phyloP scores from a whole-genome alignment of 306 rosid species.

The Vicia faba region DNA sequence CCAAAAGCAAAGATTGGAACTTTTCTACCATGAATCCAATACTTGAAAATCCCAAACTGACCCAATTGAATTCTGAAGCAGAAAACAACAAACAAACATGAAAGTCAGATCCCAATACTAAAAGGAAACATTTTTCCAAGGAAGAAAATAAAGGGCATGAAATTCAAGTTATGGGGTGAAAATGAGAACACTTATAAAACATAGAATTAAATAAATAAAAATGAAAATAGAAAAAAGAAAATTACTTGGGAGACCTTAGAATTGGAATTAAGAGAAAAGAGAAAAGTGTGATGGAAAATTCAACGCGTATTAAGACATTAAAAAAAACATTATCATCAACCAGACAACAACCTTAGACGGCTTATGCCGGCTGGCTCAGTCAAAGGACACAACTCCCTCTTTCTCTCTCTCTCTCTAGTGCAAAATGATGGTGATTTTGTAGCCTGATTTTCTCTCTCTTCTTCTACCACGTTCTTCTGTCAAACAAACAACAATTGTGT shows the following conservation, averaged over 20 bases:
- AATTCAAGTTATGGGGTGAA: conserved; percentile 24
- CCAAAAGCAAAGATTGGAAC: conserved; percentile 29
- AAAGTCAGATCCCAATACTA: conserved; percentile 38
- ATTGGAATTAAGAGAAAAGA: conserved; percentile 38
- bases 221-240: neutral
- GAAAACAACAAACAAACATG: conserved; percentile 34
- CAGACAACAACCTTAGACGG: conserved; percentile 52
- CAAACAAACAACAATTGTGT: conserved; percentile 34
- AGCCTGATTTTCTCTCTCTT: conserved; percentile 32
- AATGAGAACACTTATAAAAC: conserved; percentile 36
- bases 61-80: conserved; percentile 35
- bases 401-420: conserved; percentile 34
- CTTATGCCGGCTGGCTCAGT: conserved; percentile 75
- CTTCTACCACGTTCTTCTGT: conserved; percentile 37
- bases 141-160: neutral
- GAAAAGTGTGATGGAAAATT: conserved; percentile 44
- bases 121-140: neutral
- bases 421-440: conserved; percentile 5
- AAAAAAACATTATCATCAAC: conserved; percentile 38
- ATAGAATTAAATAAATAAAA: conserved; percentile 15
- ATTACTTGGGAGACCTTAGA: conserved; percentile 33
- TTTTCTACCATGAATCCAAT: conserved; percentile 35
- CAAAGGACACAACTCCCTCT: conserved; percentile 46
- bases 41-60: conserved; percentile 39
- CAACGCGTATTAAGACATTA: conserved; percentile 71